Base-by-base conservation (phyloP, 331 rosid genomes). In the Spiraea crenata region DNA sequence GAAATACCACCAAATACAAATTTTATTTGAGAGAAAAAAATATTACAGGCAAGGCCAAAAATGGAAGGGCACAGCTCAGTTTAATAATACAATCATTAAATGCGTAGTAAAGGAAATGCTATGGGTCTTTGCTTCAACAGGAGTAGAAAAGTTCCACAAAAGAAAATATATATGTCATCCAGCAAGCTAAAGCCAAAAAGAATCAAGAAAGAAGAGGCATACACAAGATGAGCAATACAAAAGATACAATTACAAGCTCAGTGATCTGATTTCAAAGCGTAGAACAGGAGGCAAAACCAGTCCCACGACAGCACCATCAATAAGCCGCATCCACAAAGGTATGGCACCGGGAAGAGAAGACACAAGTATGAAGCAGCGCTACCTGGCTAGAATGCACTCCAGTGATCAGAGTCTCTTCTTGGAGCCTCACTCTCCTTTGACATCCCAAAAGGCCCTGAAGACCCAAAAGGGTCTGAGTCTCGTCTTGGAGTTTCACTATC, bases 371-470 rank as follows among this genome's bases (percentile, higher is more conserved):
- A 54, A 59, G 64, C 73, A 34, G 14, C 71, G 31, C 79, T 61
- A 68, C 62, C 65, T 72, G 42, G 63, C 88, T 91, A 88, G 75
- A 91, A 88, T 3, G 88, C 89, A 74, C 87, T 91, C 97, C 95
- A 90, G 70, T 69, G 74, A 82, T 86, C 90, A n/a, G 93, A 73
- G 57, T 73, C 86, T 82, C 63, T 79, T 73, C 77, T 83, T 0
- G 92, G 88, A 64, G 73, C 71, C 63, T 71, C 57, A 37, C 17
- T 19, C 54, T 46, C 67, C 75, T 39, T 67, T 25, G 69, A 65
- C 34, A 31, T 6, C 34, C 8, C 49, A 55, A 39, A 68, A 52
- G 73, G 63, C 40, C 51, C 63, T 7, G 73, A 39, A 55, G 63
- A 63, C 42, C 77, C 72, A 80, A 80, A 88, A 85, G 19, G 87